A percentile compares a stretch with the other conserved stretches of the same genome.
Evolutionary conservation across 805 yeast species (phyloP).

Genomic region (Starmera quercuum): DNA sequence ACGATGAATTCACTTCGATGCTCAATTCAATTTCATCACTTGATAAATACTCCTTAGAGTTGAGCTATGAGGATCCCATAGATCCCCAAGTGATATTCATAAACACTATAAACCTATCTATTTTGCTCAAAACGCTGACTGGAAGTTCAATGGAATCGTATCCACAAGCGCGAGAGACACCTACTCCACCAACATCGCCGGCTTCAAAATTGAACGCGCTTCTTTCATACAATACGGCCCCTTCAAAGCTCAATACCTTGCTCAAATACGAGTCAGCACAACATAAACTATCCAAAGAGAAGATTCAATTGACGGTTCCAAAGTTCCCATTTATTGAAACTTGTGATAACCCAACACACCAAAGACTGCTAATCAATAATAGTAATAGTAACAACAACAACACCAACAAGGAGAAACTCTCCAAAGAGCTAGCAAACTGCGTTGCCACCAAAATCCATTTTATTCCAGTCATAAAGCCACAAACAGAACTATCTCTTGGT

Average conservation of each 20-base stretch:
- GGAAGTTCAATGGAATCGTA: no score
- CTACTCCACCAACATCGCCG: no score
- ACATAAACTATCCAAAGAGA: constrained; percentile 30
- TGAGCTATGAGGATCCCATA: constrained; percentile 1
- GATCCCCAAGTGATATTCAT: constrained; percentile 2
- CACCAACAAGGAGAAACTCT: constrained; percentile 16
- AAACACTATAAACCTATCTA: not conserved
- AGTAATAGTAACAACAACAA: not conserved
- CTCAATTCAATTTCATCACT: not conserved
- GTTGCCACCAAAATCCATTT: constrained; percentile 37
- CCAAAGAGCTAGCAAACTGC: constrained; percentile 21
- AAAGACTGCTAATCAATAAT: constrained; percentile 6
- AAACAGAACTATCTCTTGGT: constrained; percentile 68
- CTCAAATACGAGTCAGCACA: constrained; percentile 31
- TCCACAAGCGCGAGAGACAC: not conserved
- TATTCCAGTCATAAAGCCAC: constrained; percentile 45
- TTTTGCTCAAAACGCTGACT: not conserved
- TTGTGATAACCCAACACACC: constrained; percentile 32
- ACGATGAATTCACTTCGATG: not conserved
- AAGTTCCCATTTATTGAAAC: constrained; percentile 39
- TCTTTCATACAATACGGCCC: no score
- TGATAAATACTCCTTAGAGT: not conserved
- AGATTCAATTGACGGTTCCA: constrained; percentile 30
- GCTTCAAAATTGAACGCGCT: no score
- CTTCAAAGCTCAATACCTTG: constrained; percentile 6